Conservation (phyloP, 148 eudicot species). For the Talinum fruticosum region DNA sequence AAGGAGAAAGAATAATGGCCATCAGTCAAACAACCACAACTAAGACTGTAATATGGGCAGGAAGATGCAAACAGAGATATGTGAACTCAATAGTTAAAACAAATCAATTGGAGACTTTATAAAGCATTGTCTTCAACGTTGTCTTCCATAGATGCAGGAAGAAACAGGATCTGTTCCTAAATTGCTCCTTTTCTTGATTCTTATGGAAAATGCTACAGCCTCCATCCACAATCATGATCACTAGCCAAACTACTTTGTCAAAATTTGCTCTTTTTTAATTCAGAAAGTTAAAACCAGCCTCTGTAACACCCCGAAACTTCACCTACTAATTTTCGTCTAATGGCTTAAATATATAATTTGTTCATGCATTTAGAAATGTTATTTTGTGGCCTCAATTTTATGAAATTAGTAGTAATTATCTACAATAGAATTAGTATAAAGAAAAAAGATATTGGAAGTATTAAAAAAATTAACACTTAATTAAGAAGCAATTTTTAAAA, state of each 20-base stretch:
- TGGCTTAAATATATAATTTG: no score
- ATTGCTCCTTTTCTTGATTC: background rate
- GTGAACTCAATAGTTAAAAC: background rate
- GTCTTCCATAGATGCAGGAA: background rate
- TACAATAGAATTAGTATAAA: no score
- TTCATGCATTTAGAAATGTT: no score
- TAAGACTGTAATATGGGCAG: background rate
- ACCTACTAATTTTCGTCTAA: no score
- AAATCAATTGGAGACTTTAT: background rate
- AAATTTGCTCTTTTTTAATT: background rate
- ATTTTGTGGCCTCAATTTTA: no score
- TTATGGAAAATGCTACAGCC: background rate
- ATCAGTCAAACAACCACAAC: slow-evolving; percentile 4
- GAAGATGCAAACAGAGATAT: background rate
- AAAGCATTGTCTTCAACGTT: background rate
- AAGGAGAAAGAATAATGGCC: slow-evolving; percentile 14
- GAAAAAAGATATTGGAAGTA: no score
- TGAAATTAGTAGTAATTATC: no score
- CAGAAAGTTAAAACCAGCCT: background rate
- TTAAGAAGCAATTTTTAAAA: no score
- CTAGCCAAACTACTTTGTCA: background rate
- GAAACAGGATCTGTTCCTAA: background rate
- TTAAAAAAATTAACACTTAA: no score
- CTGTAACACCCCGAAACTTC: no score
- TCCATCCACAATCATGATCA: background rate